Base-by-base conservation (phyloP, 306 rosid species). In the Pterocarpus santalinus region DNA sequence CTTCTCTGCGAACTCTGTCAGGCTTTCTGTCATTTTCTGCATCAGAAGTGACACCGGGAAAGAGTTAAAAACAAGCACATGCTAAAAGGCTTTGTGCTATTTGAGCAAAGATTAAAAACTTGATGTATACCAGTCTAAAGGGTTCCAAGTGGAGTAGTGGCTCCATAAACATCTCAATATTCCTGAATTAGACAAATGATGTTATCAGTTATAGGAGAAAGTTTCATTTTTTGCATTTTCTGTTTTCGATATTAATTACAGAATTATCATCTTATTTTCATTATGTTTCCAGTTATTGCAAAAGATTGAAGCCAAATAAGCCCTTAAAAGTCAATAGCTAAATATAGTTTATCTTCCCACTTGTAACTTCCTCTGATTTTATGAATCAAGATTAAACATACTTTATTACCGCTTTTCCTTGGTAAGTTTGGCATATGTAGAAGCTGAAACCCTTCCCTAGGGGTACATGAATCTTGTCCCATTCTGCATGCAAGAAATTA, bases 381-480 rank as follows among this genome's bases (percentile, higher is more conserved):
- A 65, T 66, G 36, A 8, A n/a, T 56, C 32, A 65, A 78, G 7
- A 53, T 68, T 35, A 62, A 65, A 81, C 81, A 30, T 65, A 95
- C 99, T 92, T 90, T 82, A 94, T 86, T 4, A 88, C 46, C 0
- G 91, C 79, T 81, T 87, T 92, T 63, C 95, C 97, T 6, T 68
- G 83, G 41, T 88, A 95, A 72, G 38, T 51, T 28, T 95, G 97
- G 51, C 28, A 58, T 34, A 89, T 73, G 70, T 89, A 84, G 83
- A 92, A 75, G 85, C 91, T 84, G 53, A 90, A 76, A 44, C 94
- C 97, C 67, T 87, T 87, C 39, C 94, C 91, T 0, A 89, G 51
- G 16, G 90, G 89, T 69, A 80, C 5, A 41, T 82, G 74, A 5
- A 81, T 82, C 33, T 82, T 86, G 1, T 76, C 63, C 87, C 96